phyloP scores from a whole-genome alignment of 2,329 filamentous ascomycete species.

The Gliomastix tumulicola region DNA sequence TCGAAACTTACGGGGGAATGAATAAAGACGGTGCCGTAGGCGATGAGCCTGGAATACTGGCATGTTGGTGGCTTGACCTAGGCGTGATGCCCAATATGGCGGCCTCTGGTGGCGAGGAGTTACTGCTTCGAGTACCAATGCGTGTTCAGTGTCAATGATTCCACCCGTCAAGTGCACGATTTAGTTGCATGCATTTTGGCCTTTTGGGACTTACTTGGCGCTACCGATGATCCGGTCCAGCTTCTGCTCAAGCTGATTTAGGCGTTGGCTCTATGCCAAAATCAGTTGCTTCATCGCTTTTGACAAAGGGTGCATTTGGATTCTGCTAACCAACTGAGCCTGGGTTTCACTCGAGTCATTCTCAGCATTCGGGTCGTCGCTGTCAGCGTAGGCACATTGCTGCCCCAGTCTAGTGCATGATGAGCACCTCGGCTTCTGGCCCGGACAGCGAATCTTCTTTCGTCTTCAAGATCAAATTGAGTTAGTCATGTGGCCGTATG shows the following conservation, averaged over 20 bases:
- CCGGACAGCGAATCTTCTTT: conserved; percentile 3
- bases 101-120: not conserved
- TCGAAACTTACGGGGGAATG: too few relatives aligned
- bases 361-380: not conserved
- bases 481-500: not conserved
- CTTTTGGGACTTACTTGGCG: not conserved
- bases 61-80: not conserved
- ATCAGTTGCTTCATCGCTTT: not conserved
- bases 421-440: conserved; percentile 1
- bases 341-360: not conserved
- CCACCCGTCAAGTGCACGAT: too few relatives aligned
- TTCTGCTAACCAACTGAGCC: not conserved
- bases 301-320: too few relatives aligned
- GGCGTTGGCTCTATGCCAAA: not conserved
- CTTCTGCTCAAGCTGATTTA: conserved; percentile 1
- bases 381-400: not conserved
- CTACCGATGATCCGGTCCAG: not conserved
- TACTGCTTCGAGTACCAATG: not conserved
- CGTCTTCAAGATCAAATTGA: not conserved
- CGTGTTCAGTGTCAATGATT: not conserved
- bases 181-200: too few relatives aligned
- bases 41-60: not conserved
- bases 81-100: not conserved
- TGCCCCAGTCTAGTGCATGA: conserved; percentile 1
- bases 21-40: too few relatives aligned